Conservation (phyloP, 805 yeast species). For the Saturnispora zaruensis region DNA sequence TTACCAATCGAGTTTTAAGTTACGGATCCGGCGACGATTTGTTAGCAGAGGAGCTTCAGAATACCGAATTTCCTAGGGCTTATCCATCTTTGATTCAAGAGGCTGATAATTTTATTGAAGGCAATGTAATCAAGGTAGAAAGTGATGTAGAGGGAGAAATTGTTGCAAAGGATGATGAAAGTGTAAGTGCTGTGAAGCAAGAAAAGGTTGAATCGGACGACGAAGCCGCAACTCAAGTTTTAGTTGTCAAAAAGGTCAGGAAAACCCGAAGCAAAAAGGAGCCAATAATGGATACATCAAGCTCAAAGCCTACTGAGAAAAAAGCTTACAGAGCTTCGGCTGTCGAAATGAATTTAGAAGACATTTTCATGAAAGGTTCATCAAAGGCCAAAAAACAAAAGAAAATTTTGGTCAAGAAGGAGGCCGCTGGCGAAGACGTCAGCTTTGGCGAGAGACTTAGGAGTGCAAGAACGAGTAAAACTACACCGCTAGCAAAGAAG, state of each 20-base stretch:
- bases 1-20: conserved; percentile 21
- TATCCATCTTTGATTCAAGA: conserved; percentile 21
- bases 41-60: conserved; percentile 10
- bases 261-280: conserved; percentile 1
- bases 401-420: background rate
- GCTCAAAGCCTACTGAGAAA: background rate
- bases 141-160: conserved; percentile 1
- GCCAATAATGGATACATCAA: background rate
- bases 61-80: conserved; percentile 17
- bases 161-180: conserved; percentile 2
- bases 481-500: background rate
- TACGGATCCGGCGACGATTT: conserved; percentile 22
- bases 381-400: background rate
- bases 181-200: background rate
- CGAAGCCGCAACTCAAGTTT: background rate
- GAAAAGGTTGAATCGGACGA: conserved; percentile 2
- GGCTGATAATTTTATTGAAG: conserved; percentile 24
- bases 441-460: background rate
- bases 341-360: background rate
- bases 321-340: background rate
- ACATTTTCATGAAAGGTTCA: background rate
- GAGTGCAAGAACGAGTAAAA: background rate
- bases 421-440: background rate
- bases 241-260: conserved; percentile 1
- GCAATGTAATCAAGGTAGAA: conserved; percentile 8